Evolutionary conservation across 169 alveolate species (phyloP).

Genomic region (Toxoplasma gondii): DNA sequence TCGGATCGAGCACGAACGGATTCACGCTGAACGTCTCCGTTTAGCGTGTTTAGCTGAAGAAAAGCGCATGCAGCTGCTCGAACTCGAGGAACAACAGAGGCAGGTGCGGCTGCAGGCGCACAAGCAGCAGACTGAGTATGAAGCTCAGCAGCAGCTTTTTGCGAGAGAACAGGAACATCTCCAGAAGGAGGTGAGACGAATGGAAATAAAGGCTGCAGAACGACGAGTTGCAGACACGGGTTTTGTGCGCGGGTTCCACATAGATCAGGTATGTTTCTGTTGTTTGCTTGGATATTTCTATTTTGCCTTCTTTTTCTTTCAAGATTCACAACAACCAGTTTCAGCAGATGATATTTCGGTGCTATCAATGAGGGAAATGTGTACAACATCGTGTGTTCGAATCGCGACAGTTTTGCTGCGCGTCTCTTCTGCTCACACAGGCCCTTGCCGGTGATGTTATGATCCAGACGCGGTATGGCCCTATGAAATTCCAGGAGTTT

Average conservation of each 20-base stretch:
- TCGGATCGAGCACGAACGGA: conserved; percentile 21
- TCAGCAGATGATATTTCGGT: too few species aligned
- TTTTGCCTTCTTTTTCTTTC: too few species aligned
- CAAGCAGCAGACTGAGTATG: background rate
- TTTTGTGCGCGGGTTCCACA: too few species aligned
- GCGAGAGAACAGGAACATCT: background rate
- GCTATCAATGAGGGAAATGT: too few species aligned
- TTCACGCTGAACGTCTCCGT: conserved; percentile 38
- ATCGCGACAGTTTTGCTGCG: too few species aligned
- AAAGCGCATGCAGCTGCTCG: background rate
- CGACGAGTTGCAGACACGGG: too few species aligned
- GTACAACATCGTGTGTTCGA: too few species aligned
- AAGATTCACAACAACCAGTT: too few species aligned
- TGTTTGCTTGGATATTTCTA: too few species aligned
- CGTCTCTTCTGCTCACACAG: too few species aligned
- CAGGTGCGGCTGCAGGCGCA: conserved; percentile 26
- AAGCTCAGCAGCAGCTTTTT: background rate
- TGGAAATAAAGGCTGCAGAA: too few species aligned
- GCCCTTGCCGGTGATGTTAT: background rate
- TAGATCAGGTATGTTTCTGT: too few species aligned
- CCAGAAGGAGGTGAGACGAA: background rate
- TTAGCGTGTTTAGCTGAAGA: background rate
- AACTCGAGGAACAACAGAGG: conserved; percentile 40
- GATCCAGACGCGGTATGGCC: conserved; percentile 46
- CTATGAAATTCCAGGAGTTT: conserved; percentile 31